Conservation (phyloP, 228 moss, liverwort and hornwort genomes). For the Sphagnum fallax region DNA sequence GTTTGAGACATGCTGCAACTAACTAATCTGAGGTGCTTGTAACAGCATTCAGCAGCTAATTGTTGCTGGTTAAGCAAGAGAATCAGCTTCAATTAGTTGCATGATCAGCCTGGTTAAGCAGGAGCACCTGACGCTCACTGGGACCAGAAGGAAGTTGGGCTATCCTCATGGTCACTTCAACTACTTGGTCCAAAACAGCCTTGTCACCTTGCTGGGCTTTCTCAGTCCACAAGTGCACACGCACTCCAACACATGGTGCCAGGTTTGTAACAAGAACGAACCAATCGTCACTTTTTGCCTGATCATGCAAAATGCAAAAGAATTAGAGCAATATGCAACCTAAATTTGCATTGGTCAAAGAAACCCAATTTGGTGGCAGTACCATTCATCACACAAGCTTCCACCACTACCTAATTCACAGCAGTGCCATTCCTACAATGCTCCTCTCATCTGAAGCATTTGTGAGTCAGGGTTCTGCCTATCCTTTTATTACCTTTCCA, state of each 20-base stretch:
- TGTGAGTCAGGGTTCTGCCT: background rate
- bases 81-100: too few relatives aligned
- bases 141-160: slow-evolving; percentile 91
- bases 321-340: background rate
- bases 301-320: slow-evolving; percentile 4
- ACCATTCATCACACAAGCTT: too few relatives aligned
- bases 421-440: too few relatives aligned
- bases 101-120: slow-evolving; percentile 7
- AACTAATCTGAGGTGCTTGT: too few relatives aligned
- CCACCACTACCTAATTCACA: too few relatives aligned
- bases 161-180: slow-evolving; percentile 91
- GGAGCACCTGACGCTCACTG: slow-evolving; percentile 65
- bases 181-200: slow-evolving; percentile 47
- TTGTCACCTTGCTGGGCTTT: slow-evolving; percentile 37
- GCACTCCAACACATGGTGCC: slow-evolving; percentile 84
- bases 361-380: too few relatives aligned
- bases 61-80: too few relatives aligned
- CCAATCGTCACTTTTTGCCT: slow-evolving; percentile 51
- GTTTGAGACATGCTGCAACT: too few relatives aligned
- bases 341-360: too few relatives aligned
- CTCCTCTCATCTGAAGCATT: background rate
- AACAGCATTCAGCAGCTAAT: too few relatives aligned
- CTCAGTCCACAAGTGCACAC: slow-evolving; percentile 84
- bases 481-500: background rate
- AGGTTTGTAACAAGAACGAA: slow-evolving; percentile 90